These are phyloP conservation scores for Solanum corneliomulleri DNA, from an alignment of 257 asterid genomes.

Conservation along the genomic window DNA sequence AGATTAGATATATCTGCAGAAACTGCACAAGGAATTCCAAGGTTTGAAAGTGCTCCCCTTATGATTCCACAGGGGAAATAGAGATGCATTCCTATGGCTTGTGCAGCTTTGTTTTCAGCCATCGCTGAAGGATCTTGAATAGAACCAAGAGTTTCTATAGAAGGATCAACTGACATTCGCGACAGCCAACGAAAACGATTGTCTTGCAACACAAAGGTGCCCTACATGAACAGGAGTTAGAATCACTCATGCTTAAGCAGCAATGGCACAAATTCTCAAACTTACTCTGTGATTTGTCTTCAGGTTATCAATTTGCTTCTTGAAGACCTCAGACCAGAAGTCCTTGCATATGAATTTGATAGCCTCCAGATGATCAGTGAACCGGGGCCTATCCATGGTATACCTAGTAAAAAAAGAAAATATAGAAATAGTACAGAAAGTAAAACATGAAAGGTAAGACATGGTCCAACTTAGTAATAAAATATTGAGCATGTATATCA, in stretches of 20 bases:
- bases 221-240: slow-evolving; percentile 27
- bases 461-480: background rate
- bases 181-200: slow-evolving; percentile 83
- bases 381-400: slow-evolving; percentile 91
- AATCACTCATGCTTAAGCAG: background rate
- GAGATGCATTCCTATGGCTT: slow-evolving; percentile 90
- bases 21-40: slow-evolving; percentile 99
- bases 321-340: slow-evolving; percentile 97
- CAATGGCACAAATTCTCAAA: slow-evolving; percentile 2
- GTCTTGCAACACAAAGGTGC: slow-evolving; percentile 96
- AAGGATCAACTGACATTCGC: slow-evolving; percentile 75
- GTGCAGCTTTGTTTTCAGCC: slow-evolving; percentile 81
- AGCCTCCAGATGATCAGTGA: slow-evolving; percentile 90
- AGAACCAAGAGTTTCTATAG: slow-evolving; percentile 50
- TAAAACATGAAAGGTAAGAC: background rate
- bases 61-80: slow-evolving; percentile 97
- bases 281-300: slow-evolving; percentile 95
- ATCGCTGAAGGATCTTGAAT: slow-evolving; percentile 90
- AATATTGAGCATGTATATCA: background rate
- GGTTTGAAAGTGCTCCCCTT: slow-evolving; percentile 94
- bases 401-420: slow-evolving; percentile 31
- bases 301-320: slow-evolving; percentile 94
- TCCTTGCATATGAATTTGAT: slow-evolving; percentile 97
- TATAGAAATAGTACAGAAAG: background rate
- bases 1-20: slow-evolving; percentile 92